Evolutionary conservation across 768 basidiomycete genomes (phyloP), one percentile per base, ranked within the genome.

Genomic region (Leccinum disarticulatum): DNA sequence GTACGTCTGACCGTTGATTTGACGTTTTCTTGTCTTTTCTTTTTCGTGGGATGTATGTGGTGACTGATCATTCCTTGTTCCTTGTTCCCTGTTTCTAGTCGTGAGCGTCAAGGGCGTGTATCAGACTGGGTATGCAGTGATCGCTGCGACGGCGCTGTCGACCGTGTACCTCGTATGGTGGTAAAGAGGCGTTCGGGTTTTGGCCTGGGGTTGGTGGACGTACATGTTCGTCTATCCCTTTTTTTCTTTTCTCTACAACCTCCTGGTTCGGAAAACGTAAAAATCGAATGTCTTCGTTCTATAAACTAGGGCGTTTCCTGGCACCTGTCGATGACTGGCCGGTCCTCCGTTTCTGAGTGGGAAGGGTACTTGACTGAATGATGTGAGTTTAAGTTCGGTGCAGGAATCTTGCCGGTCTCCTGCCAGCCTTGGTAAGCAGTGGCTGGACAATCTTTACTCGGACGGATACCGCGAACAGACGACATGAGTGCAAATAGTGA

Each of bases 101-200:
- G 73, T 93, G 70, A 83, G 79, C 47, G 77, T 97, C 61, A 94
- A 90, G 72, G 87, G 87, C 15, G 88, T 84, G 9, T 97, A 96
- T 73, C 73, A 73, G 25, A 82, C 90, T 13, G 95, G 91, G 3
- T 98, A 97, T 74, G 83, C 84, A 47, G 94, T 96, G 33, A 70
- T 97, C 8, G 94, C 84, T 36, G 87, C 87, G 17, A 88, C 91
- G 15, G 90, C 85, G 52, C 70, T 92, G 46, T 82, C 89, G 46
- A 93, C 91, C 25, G 80, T 86, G 54, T 88, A 80, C 36, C 81
- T 95, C 61, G 80, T 70, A 15, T 68, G 67, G 67, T 68, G 54
- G 52, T 68, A 19, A 51, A 22, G 14, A 22, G 13, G 9, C 3
- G 10, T 41, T 41, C 0, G 84, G n/a, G 25, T 27, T 27, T 74